phyloP scores from a whole-genome alignment of 306 rosid species.

The Cajanus cajan region DNA sequence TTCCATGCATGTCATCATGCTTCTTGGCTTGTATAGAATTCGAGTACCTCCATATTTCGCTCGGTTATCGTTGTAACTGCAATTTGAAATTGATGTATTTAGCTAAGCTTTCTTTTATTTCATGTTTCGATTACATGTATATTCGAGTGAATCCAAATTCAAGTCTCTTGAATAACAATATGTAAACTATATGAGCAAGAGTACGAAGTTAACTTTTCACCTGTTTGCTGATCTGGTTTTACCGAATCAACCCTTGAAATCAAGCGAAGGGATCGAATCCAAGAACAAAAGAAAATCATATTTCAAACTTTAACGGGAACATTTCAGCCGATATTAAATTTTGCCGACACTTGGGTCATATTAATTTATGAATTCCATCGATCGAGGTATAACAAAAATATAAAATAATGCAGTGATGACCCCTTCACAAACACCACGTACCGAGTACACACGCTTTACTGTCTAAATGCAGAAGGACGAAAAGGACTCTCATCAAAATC shows the following conservation, averaged over 20 bases:
- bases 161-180: too few relatives aligned
- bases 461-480: not conserved
- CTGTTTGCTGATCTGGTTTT: not conserved
- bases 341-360: not conserved
- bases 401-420: not conserved
- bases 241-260: not conserved
- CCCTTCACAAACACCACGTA: conserved; percentile 9
- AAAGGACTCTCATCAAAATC: not conserved
- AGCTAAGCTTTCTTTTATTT: too few relatives aligned
- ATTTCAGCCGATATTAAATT: not conserved
- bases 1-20: too few relatives aligned
- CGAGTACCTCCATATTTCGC: too few relatives aligned
- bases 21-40: too few relatives aligned
- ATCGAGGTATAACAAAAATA: not conserved
- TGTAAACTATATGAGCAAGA: too few relatives aligned
- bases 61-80: too few relatives aligned
- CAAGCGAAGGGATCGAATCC: not conserved
- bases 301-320: not conserved
- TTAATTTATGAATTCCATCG: not conserved
- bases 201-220: too few relatives aligned
- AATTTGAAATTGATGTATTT: too few relatives aligned
- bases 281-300: not conserved
- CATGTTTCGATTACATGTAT: too few relatives aligned
- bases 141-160: too few relatives aligned
- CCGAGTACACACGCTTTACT: not conserved